These are phyloP conservation scores for Pontederia paniculata DNA, from an alignment of 176 grass and related monocot genomes.

Conservation along the genomic window DNA sequence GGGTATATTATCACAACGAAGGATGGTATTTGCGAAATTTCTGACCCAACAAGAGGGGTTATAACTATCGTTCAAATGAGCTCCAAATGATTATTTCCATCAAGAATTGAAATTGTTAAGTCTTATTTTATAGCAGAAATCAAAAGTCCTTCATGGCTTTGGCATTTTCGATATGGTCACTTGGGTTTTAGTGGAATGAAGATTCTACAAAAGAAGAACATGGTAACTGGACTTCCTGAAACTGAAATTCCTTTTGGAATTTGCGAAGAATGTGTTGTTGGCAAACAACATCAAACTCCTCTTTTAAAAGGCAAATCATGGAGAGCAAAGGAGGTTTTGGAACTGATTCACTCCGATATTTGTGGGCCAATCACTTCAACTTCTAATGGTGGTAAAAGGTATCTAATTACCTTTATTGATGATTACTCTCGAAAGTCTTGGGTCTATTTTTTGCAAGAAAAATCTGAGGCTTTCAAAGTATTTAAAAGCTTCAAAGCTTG, in stretches of 20 bases:
- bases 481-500: neutral
- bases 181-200: constrained; percentile 1
- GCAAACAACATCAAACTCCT: neutral
- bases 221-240: neutral
- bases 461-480: neutral
- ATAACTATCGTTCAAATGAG: neutral
- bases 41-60: neutral
- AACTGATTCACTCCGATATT: neutral
- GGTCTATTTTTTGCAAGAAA: neutral
- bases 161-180: constrained; percentile 7
- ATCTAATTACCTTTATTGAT: neutral
- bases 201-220: neutral
- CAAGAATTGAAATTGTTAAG: neutral
- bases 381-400: constrained; percentile 1
- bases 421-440: neutral
- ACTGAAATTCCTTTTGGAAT: neutral
- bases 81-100: neutral
- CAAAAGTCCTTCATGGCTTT: neutral
- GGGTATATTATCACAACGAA: neutral
- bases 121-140: neutral
- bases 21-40: neutral
- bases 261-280: constrained; percentile 10
- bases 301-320: neutral
- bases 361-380: neutral
- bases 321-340: neutral